Percentiles rank a stretch among this genome's conserved stretches.
These are phyloP conservation scores for Cunninghamia lanceolata DNA, from an alignment of 75 land plant species.

Conservation along the genomic window DNA sequence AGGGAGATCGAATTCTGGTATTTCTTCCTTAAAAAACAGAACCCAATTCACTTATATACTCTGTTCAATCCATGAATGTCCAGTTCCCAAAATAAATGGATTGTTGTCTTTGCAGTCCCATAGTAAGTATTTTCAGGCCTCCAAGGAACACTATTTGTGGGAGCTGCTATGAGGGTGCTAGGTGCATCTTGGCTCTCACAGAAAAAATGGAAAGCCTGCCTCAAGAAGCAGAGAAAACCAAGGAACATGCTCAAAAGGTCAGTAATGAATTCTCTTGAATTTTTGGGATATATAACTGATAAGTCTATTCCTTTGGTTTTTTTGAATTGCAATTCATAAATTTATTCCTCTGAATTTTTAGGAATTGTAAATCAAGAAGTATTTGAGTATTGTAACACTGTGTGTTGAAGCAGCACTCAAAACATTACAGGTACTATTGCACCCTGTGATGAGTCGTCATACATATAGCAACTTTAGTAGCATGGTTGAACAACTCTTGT, in stretches of 20 bases:
- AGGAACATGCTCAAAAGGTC: conserved; percentile 7
- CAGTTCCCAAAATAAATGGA: conserved; percentile 47
- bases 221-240: conserved; percentile 8
- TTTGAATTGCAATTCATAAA: too few species aligned
- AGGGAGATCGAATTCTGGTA: not conserved
- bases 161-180: conserved; percentile 74
- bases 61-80: not conserved
- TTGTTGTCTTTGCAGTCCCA: conserved; percentile 67
- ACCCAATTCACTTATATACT: not conserved
- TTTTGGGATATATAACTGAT: not conserved
- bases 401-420: not conserved
- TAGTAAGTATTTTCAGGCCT: conserved; percentile 57
- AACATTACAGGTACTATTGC: not conserved
- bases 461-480: not conserved
- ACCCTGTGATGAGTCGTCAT: not conserved
- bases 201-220: conserved; percentile 18
- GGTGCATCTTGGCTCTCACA: conserved; percentile 20
- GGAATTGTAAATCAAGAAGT: not conserved
- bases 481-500: not conserved
- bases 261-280: not conserved
- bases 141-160: conserved; percentile 73
- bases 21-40: not conserved
- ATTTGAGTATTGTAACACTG: not conserved
- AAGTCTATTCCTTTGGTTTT: too few species aligned
- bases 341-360: not conserved